A percentile compares a stretch with the other conserved stretches of the same genome.
Conservation (phyloP, 2,329 filamentous ascomycete genomes). For the Metarhizium guizhouense region DNA sequence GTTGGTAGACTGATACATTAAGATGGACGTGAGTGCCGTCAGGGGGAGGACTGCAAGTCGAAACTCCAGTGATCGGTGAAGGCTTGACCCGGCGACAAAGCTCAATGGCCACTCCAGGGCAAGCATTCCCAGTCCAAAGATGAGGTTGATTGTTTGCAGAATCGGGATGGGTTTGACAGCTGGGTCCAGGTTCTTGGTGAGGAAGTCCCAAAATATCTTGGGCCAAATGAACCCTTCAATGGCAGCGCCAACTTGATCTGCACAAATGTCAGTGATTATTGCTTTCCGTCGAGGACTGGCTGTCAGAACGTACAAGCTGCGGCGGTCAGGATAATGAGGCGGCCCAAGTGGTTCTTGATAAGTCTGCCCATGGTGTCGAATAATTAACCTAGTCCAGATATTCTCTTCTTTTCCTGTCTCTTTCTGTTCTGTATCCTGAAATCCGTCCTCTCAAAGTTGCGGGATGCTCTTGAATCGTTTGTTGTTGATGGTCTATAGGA, state of each 20-base stretch:
- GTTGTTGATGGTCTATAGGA: not conserved
- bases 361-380: slow-evolving; percentile 73
- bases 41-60: slow-evolving; percentile 77
- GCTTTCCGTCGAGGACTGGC: not conserved
- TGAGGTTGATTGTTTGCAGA: slow-evolving; percentile 80
- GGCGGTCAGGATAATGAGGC: slow-evolving; percentile 83
- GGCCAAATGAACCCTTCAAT: slow-evolving; percentile 95
- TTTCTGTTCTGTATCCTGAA: not conserved
- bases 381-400: not conserved
- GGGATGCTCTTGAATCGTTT: not conserved
- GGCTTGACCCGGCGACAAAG: slow-evolving; percentile 62
- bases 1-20: slow-evolving; percentile 91
- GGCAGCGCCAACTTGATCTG: slow-evolving; percentile 79
- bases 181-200: slow-evolving; percentile 80
- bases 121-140: slow-evolving; percentile 70
- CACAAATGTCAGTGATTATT: slow-evolving; percentile 16
- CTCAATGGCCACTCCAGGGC: slow-evolving; percentile 87
- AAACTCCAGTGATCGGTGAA: slow-evolving; percentile 84
- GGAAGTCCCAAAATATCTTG: slow-evolving; percentile 96
- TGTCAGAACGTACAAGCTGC: slow-evolving; percentile 52
- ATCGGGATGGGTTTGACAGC: slow-evolving; percentile 82
- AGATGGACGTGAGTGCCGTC: slow-evolving; percentile 59
- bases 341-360: slow-evolving; percentile 99
- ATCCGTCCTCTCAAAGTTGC: not conserved
- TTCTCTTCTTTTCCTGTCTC: slow-evolving; percentile 6